These are phyloP conservation scores for Gossypium stocksii DNA, from an alignment of 345 rosid species.

Conservation along the genomic window DNA sequence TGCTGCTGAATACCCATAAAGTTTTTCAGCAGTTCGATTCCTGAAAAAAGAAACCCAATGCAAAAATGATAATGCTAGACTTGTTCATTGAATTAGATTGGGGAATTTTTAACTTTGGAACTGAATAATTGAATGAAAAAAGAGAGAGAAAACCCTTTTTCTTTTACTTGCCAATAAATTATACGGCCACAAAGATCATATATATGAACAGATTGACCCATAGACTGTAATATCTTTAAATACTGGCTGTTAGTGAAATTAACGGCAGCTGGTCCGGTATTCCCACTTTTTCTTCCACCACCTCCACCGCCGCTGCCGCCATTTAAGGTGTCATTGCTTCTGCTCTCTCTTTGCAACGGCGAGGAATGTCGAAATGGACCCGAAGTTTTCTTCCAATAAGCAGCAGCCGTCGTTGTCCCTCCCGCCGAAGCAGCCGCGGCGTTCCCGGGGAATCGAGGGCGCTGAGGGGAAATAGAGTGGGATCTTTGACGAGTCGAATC, in stretches of 20 bases:
- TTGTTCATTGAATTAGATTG: neutral
- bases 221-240: slow-evolving; percentile 81
- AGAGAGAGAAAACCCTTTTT: neutral
- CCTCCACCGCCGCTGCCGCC: slow-evolving; percentile 20
- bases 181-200: slow-evolving; percentile 55
- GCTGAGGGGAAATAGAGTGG: slow-evolving; percentile 78
- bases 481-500: slow-evolving; percentile 50
- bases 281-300: slow-evolving; percentile 24
- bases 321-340: slow-evolving; percentile 27
- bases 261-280: slow-evolving; percentile 49
- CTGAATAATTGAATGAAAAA: neutral
- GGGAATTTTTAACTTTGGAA: neutral
- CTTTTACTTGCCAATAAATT: slow-evolving; percentile 65
- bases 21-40: slow-evolving; percentile 81
- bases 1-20: slow-evolving; percentile 71
- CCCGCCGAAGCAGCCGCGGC: neutral
- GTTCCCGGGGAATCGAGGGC: slow-evolving; percentile 27
- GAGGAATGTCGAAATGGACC: slow-evolving; percentile 62
- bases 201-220: slow-evolving; percentile 89
- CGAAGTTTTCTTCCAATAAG: slow-evolving; percentile 53
- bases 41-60: slow-evolving; percentile 35
- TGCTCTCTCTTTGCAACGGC: slow-evolving; percentile 77
- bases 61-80: neutral
- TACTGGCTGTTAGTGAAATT: slow-evolving; percentile 59
- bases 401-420: slow-evolving; percentile 12